A percentile compares a stretch with the other conserved stretches of the same genome.
phyloP scores from a whole-genome alignment of 2,329 filamentous ascomycete species.

The Gliomastix tumulicola region DNA sequence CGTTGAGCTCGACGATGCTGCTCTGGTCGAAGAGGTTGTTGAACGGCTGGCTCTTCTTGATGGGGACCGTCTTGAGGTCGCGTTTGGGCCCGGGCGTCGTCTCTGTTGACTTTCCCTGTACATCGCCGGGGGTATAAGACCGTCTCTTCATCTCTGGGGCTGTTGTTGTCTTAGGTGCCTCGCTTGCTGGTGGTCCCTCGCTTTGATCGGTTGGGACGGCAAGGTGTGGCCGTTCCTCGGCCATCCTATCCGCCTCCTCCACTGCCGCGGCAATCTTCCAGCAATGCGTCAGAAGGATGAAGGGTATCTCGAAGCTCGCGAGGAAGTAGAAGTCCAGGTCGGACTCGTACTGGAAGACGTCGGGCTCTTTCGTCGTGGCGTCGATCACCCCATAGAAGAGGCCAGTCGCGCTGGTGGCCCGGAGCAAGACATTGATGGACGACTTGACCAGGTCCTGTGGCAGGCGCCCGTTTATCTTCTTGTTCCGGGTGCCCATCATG shows the following conservation, averaged over 20 bases:
- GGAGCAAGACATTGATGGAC: neutral
- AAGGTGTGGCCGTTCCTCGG: no score
- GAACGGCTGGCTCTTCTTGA: neutral
- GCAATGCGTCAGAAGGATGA: neutral
- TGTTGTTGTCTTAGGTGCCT: no score
- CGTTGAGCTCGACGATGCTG: neutral
- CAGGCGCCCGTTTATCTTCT: neutral
- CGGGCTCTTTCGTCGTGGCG: neutral
- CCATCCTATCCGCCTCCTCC: neutral
- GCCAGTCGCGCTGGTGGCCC: neutral
- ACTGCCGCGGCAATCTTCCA: neutral
- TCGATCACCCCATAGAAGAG: constrained; percentile 1
- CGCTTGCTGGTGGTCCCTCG: no score
- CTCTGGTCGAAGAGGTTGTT: neutral
- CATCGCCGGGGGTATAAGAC: neutral
- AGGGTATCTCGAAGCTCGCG: constrained; percentile 1
- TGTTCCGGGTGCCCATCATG: neutral
- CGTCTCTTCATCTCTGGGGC: no score
- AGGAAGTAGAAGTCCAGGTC: neutral
- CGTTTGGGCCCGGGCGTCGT: no score
- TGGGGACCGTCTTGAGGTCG: neutral
- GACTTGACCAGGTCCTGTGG: neutral
- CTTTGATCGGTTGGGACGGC: no score
- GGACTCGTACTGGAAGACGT: neutral
- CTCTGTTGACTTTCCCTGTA: neutral